Evolutionary conservation across 768 basidiomycete species (phyloP), one percentile per base, ranked within the genome.

Genomic region (Daedalea quercina): DNA sequence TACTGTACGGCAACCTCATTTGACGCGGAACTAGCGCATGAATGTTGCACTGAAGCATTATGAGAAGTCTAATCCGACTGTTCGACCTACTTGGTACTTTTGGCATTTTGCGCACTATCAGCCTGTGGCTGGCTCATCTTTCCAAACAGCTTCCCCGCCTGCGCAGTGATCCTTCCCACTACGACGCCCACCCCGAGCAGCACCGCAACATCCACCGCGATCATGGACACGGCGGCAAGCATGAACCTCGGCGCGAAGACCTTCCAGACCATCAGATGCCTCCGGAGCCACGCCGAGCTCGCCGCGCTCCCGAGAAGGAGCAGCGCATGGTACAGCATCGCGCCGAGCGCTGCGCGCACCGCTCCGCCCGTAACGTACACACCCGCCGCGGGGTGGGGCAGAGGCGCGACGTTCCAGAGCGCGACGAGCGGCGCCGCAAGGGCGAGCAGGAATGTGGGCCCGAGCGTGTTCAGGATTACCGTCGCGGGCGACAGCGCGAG

Each of bases 201-300:
- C 19, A 87, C 69, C 0, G 75, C 85, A 0, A 84, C 33, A 69
- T 98, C 95, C 1, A 90, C 80, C 1, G 78, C 78, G 3, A 91
- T 40, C 33, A 95, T 65, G 25, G 78, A 77, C 3, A 81, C 61
- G 0, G 80, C 90, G 0, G 79, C 88, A 15, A 80, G 65, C 85
- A 97, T 94, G 65, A 94, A 96, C 56, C 95, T 72, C 56, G 96
- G 96, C 34, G 94, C 95, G 62, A 97, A 99, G 3, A 98, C 85
- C 70, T 98, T 97, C 96, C 96, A 99, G 22, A 97, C 94, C 94
- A 96, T 96, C 57, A 96, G 67, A 65, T 97, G 94, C 43, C 93
- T 67, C 57, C 93, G 69, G 48, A 94, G 69, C 60, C 83, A 78
- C 8, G 91, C 87, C 0, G 90, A 84, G 52, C 82, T 82, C 6